Evolutionary conservation across 2,329 filamentous ascomycete species (phyloP).

Genomic region (Sclerotinia glacialis): DNA sequence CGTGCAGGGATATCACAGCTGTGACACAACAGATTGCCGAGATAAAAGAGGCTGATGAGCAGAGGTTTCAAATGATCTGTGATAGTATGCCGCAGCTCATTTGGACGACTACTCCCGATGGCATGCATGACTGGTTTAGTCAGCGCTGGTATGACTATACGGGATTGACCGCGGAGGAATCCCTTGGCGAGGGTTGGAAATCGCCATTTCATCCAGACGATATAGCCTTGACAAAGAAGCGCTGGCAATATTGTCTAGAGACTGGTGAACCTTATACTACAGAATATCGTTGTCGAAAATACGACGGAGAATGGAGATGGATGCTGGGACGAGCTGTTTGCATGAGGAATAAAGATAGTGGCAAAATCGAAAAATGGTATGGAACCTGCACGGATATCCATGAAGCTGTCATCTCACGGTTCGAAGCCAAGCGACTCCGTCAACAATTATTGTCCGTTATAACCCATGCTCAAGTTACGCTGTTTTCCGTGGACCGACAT

Average conservation of each 20-base stretch:
- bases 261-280: slow-evolving; percentile 68
- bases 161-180: slow-evolving; percentile 60
- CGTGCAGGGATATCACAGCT: slow-evolving; percentile 60
- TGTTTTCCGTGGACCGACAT: slow-evolving; percentile 68
- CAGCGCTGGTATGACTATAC: slow-evolving; percentile 76
- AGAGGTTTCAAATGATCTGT: slow-evolving; percentile 71
- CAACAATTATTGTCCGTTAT: slow-evolving; percentile 72
- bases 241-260: slow-evolving; percentile 60
- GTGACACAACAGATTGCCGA: slow-evolving; percentile 67
- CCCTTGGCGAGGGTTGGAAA: slow-evolving; percentile 61
- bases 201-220: slow-evolving; percentile 70
- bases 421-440: slow-evolving; percentile 62
- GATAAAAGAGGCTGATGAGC: slow-evolving; percentile 68
- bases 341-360: slow-evolving; percentile 61
- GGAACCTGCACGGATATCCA: slow-evolving; percentile 79
- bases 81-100: slow-evolving; percentile 71
- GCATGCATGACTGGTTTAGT: slow-evolving; percentile 70
- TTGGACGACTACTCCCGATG: slow-evolving; percentile 69
- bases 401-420: slow-evolving; percentile 66
- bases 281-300: slow-evolving; percentile 67
- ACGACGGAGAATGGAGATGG: slow-evolving; percentile 72
- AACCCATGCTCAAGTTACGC: slow-evolving; percentile 69
- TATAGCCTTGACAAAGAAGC: slow-evolving; percentile 50
- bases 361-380: slow-evolving; percentile 74
- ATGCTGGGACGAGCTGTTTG: slow-evolving; percentile 72